A percentile compares a stretch with the other conserved stretches of the same genome.
phyloP scores from a whole-genome alignment of 805 yeast species.

The Teunomyces barrocoloradensis region DNA sequence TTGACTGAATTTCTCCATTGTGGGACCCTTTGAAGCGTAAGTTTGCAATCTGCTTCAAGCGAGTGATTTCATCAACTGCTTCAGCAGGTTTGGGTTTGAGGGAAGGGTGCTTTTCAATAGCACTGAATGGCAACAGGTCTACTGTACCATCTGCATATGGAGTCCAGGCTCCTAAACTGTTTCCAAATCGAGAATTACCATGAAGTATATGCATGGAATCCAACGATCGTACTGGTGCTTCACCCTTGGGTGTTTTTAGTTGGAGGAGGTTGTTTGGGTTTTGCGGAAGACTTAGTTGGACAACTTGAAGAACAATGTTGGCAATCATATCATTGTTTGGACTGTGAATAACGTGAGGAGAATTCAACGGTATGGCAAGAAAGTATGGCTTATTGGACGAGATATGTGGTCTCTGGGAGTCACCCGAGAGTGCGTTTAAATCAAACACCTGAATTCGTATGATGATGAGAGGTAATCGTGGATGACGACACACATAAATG shows the following conservation, averaged over 20 bases:
- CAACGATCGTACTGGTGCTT: conserved; percentile 41
- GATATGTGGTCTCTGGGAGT: conserved; percentile 36
- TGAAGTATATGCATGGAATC: conserved; percentile 55
- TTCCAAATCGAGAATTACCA: conserved; percentile 61
- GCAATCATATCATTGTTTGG: conserved; percentile 42
- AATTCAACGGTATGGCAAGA: conserved; percentile 62
- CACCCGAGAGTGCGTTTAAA: conserved; percentile 17
- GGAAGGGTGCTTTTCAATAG: conserved; percentile 39
- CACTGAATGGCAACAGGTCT: conserved; percentile 63
- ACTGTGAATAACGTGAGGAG: conserved; percentile 65
- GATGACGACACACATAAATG: conserved; percentile 65
- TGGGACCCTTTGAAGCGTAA: conserved; percentile 60
- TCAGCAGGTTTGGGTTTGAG: conserved; percentile 16
- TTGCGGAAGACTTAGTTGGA: conserved; percentile 52
- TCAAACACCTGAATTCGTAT: conserved; percentile 72
- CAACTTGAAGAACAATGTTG: conserved; percentile 56
- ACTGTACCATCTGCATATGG: conserved; percentile 67
- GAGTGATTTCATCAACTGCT: conserved; percentile 12
- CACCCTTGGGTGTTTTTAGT: conserved; percentile 37
- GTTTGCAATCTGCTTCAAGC: conserved; percentile 45
- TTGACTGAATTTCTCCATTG: conserved; percentile 33
- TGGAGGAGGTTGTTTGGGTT: conserved; percentile 41
- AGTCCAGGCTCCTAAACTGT: conserved; percentile 69
- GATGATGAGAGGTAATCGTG: conserved; percentile 56
- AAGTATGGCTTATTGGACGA: conserved; percentile 61